Base-by-base conservation (phyloP, 306 rosid species). In the Vigna mungo region DNA sequence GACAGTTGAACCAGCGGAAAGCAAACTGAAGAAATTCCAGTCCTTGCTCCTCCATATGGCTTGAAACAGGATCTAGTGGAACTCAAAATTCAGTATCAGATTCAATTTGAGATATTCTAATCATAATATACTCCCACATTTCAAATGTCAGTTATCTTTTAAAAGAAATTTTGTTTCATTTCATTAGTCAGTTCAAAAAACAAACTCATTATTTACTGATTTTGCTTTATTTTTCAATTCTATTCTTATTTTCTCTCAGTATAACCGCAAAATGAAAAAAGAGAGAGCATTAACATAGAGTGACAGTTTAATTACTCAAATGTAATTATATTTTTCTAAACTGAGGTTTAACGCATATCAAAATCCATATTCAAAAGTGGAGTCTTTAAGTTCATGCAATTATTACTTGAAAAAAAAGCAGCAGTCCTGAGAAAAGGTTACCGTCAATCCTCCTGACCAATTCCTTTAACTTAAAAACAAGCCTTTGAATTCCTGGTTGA, bases 1-100 rank as follows among this genome's bases (percentile, higher is more conserved):
- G 97, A 87, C 98, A 94, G 86, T 94, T 94, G 92, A 90, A 92
- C 98, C 98, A 94, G 69, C 98, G 95, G 86, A 94, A 94, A 82
- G 98, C 97, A 86, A 94, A 94, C 82, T 94, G 98, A 86, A 94
- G 94, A 92, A 92, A 94, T 48, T 94, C 98, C 78, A 94, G 84
- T 72, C 97, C 98, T 75, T 92, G 95, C 74, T 92, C 85, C 85
- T 94, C 98, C 96, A 94, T 82, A 78, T 94, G 98, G 86, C 85
- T 92, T 78, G 97, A 94, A 71, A 90, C 90, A 78, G 97, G 98
- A 80, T 90, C 98, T 94, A 82, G 68, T 9, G 56, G 75, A 84
- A 74, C 66, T 61, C 69, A 51, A 77, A 69, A 58, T 60, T 76
- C 70, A 84, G 65, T 18, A 71, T 71, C 37, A 70, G 78, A 77